Evolutionary conservation across 176 grass and related monocot species (phyloP).

Genomic region (Cenchrus fungigraminus): DNA sequence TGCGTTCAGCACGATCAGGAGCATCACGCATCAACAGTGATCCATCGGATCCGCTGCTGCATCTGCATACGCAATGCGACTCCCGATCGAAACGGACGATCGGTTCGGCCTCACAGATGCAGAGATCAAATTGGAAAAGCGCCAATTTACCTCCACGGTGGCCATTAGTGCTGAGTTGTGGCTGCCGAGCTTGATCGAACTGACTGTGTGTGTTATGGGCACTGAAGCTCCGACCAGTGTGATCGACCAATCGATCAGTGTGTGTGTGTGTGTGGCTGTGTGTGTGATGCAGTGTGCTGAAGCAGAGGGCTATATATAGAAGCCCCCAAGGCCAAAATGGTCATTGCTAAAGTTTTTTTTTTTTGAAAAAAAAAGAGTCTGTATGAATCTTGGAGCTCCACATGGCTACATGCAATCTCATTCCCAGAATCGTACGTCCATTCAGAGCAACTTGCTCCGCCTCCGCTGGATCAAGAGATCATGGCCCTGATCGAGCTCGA

Average conservation of each 20-base stretch:
- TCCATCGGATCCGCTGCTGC: background rate
- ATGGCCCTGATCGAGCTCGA: background rate
- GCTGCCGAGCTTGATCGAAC: background rate
- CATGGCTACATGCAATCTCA: background rate
- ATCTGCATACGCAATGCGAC: background rate
- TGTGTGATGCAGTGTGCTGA: conserved; percentile 38
- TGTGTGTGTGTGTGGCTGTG: background rate
- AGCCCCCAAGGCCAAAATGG: conserved; percentile 33
- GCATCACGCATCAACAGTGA: background rate
- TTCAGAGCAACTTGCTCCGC: conserved; percentile 8
- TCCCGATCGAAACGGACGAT: background rate
- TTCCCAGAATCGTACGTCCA: background rate
- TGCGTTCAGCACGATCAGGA: background rate
- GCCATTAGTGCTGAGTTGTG: conserved; percentile 55
- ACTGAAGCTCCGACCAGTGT: background rate
- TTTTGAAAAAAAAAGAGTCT: too few relatives aligned
- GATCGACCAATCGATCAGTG: background rate
- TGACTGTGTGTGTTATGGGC: background rate
- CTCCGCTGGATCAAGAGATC: background rate
- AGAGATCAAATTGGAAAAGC: background rate
- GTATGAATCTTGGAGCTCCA: conserved; percentile 7
- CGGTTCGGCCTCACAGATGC: background rate
- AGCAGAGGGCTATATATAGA: conserved; percentile 51
- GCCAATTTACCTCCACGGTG: conserved; percentile 55
- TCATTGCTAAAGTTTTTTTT: background rate